A percentile compares a stretch with the other conserved stretches of the same genome.
phyloP scores from a whole-genome alignment of 2,329 filamentous ascomycete species.

The Fusarium denticulatum region DNA sequence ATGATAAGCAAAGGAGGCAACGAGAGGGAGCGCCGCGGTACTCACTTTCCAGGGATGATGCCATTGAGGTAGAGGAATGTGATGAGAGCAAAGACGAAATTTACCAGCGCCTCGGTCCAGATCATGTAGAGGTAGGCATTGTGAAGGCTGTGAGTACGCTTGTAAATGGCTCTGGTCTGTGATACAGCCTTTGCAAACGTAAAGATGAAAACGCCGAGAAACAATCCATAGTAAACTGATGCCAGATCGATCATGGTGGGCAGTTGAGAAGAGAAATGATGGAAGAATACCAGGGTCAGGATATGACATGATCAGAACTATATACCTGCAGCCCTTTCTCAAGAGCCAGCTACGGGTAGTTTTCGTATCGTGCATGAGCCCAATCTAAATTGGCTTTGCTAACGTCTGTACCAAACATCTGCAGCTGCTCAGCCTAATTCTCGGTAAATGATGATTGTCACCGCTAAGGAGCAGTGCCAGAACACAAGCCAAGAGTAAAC shows the following conservation, averaged over 20 bases:
- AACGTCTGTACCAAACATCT: not conserved
- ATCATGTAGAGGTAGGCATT: slow-evolving; percentile 44
- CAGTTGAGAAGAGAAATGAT: not conserved
- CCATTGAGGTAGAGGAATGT: slow-evolving; percentile 41
- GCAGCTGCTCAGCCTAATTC: not conserved
- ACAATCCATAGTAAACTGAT: slow-evolving; percentile 41
- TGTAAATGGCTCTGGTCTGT: slow-evolving; percentile 38
- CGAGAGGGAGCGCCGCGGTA: fast-evolving
- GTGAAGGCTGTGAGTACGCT: slow-evolving; percentile 19
- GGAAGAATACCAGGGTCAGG: not conserved
- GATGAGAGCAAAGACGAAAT: slow-evolving; percentile 41
- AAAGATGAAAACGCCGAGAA: slow-evolving; percentile 42
- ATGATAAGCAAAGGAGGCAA: not conserved
- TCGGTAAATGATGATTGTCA: slow-evolving; percentile 2
- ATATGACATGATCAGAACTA: not conserved
- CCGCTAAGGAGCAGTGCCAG: not conserved
- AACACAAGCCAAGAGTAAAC: not conserved
- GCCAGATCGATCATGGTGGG: slow-evolving; percentile 31
- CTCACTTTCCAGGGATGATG: slow-evolving; percentile 26
- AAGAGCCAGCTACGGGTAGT: not conserved
- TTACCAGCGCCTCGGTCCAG: slow-evolving; percentile 40
- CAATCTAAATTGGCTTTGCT: not conserved
- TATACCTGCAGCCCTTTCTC: not conserved
- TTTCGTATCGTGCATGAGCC: not conserved
- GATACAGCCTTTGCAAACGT: slow-evolving; percentile 36